Conservation (phyloP, 2,329 filamentous ascomycete genomes). For the Phialophora chinensis region DNA sequence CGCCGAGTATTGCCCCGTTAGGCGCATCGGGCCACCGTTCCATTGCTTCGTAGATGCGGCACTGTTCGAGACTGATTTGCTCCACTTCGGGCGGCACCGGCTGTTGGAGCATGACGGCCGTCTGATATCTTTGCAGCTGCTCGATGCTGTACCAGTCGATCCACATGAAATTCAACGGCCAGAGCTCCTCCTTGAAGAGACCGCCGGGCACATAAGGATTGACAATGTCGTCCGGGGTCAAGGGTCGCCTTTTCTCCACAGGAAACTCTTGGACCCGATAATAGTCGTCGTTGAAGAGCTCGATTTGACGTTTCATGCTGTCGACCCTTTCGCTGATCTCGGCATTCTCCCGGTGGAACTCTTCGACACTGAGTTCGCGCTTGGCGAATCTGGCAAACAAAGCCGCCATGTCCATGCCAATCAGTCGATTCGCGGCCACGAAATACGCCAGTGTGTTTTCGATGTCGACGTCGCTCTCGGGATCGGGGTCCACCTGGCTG, state of each 20-base stretch:
- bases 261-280: constrained; percentile 70
- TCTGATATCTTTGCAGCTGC: constrained; percentile 80
- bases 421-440: constrained; percentile 69
- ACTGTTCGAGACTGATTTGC: constrained; percentile 70
- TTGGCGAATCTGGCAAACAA: constrained; percentile 71
- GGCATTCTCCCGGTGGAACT: constrained; percentile 69
- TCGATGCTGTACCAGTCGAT: constrained; percentile 80
- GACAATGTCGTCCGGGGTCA: constrained; percentile 70
- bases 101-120: constrained; percentile 63
- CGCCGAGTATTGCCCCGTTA: constrained; percentile 71
- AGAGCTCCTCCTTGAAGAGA: constrained; percentile 74
- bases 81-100: constrained; percentile 61
- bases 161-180: constrained; percentile 73
- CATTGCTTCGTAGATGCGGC: constrained; percentile 79
- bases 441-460: constrained; percentile 71
- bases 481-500: constrained; percentile 63
- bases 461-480: constrained; percentile 59
- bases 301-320: constrained; percentile 58
- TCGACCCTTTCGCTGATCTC: constrained; percentile 55
- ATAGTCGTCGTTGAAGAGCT: constrained; percentile 66
- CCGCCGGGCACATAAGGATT: constrained; percentile 72
- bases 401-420: constrained; percentile 79
- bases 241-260: constrained; percentile 51
- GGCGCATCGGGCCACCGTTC: constrained; percentile 73
- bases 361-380: constrained; percentile 65